phyloP scores from a whole-genome alignment of 805 yeast genomes.

The Spathaspora girioi region DNA sequence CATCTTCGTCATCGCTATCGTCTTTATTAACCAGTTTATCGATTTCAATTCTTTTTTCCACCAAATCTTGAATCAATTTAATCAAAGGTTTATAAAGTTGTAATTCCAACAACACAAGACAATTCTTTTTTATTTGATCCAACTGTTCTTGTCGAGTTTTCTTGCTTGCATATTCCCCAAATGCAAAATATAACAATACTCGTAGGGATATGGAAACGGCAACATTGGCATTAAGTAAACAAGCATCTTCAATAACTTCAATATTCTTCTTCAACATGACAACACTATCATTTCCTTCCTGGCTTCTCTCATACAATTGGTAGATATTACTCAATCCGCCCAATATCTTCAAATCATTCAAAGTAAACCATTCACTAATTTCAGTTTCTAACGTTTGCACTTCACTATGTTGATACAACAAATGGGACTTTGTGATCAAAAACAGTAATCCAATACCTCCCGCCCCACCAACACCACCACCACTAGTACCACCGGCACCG shows the following conservation, averaged over 20 bases:
- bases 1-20: not conserved
- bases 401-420: constrained; percentile 29
- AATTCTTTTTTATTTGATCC: constrained; percentile 10
- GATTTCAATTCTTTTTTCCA: not conserved
- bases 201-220: constrained; percentile 6
- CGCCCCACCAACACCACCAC: not conserved
- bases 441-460: constrained; percentile 18
- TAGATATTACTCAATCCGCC: constrained; percentile 15
- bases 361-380: constrained; percentile 37
- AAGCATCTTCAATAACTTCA: not conserved
- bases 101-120: constrained; percentile 5
- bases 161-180: constrained; percentile 20
- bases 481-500: not conserved
- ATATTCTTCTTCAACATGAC: not conserved
- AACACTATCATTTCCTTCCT: not conserved
- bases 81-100: constrained; percentile 6
- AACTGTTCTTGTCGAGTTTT: constrained; percentile 8
- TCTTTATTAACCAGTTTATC: not conserved
- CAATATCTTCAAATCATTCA: constrained; percentile 23
- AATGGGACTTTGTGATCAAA: constrained; percentile 26
- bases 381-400: constrained; percentile 23
- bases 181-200: constrained; percentile 19
- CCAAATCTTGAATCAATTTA: constrained; percentile 3
- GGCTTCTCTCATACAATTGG: constrained; percentile 5
- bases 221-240: not conserved